Evolutionary conservation across 139 green algal species (phyloP), one percentile per base, ranked within the genome.

Genomic region (Auxenochlorella pyrenoidosa): DNA sequence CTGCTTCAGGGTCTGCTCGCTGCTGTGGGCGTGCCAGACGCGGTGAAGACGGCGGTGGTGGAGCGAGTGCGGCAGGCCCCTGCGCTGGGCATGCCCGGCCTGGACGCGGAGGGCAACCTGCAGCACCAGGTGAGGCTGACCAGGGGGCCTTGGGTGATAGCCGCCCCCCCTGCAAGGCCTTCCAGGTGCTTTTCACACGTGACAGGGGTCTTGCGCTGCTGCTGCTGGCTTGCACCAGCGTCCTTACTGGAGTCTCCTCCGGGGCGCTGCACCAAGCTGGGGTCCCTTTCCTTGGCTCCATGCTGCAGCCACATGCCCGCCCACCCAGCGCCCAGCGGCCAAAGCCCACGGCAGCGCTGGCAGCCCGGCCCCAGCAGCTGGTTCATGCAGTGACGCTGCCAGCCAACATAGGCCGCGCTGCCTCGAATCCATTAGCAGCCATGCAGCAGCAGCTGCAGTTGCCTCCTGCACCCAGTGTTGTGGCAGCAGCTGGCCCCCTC

Each of bases 61-160:
- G 84, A 92, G 36, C 90, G 91, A n/a, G 60, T 88, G 6, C 87
- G 88, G 18, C 75, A 89, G 38, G 72, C 59, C 6, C 40, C 86
- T 72, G 63, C 76, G 19, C 59, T 83, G 18, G 40, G 86, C 12
- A 81, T 95, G 77, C 92, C 92, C 3, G 40, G 2, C 3, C 51
- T 94, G 40, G 89, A 90, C 10, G 59, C 59, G 0, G 89, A 93
- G 4, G 92, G 90, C 5, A 59, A 91, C 47, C 82, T 95, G 76
- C 80, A 91, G 85, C 91, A 92, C 36, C 88, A 92, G 86, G 66
- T 89, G 71, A 40, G 81, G 41, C 12, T 21, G 6, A 0, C 60
- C 3, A 38, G 40, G 24, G 41, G 18, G 38, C 34, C 3, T 8
- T n/a, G 21, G 36, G 2, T 8, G 54, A 24, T 13, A 63, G 54